A percentile compares a stretch with the other conserved stretches of the same genome.
These are phyloP conservation scores for Candida schatavii DNA, from an alignment of 805 yeast species.

Conservation along the genomic window DNA sequence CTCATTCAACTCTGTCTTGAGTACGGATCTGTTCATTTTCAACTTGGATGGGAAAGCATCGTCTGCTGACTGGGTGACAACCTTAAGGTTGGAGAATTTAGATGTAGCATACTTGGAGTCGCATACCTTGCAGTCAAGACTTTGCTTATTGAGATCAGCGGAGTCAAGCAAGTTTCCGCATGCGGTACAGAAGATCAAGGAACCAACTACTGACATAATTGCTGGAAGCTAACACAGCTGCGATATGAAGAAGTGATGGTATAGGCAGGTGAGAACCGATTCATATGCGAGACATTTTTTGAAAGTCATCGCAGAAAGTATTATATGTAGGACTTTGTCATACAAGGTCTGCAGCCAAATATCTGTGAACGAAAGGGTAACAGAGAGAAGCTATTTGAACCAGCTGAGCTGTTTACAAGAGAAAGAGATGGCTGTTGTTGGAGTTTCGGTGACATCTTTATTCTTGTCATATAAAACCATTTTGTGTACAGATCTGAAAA, in stretches of 20 bases:
- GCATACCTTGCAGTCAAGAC: constrained; percentile 58
- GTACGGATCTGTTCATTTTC: constrained; percentile 80
- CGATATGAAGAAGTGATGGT: background rate
- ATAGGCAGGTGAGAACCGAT: background rate
- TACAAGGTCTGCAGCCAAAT: too few species aligned
- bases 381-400: too few species aligned
- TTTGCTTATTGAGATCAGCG: constrained; percentile 40
- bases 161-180: constrained; percentile 91
- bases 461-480: too few species aligned
- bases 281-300: too few species aligned
- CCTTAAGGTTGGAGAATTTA: constrained; percentile 74
- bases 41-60: constrained; percentile 92
- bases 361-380: too few species aligned
- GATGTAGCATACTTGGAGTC: constrained; percentile 39
- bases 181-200: constrained; percentile 86
- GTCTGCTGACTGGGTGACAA: constrained; percentile 81
- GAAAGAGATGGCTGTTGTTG: too few species aligned
- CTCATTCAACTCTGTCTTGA: constrained; percentile 75
- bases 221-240: too few species aligned
- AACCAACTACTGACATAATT: constrained; percentile 92
- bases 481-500: too few species aligned
- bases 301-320: too few species aligned
- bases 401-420: too few species aligned
- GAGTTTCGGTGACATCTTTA: too few species aligned
- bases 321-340: too few species aligned